Percentiles rank a stretch among this genome's conserved stretches.
phyloP scores from a whole-genome alignment of 2,329 filamentous ascomycete species.

The Xylaria sp. region DNA sequence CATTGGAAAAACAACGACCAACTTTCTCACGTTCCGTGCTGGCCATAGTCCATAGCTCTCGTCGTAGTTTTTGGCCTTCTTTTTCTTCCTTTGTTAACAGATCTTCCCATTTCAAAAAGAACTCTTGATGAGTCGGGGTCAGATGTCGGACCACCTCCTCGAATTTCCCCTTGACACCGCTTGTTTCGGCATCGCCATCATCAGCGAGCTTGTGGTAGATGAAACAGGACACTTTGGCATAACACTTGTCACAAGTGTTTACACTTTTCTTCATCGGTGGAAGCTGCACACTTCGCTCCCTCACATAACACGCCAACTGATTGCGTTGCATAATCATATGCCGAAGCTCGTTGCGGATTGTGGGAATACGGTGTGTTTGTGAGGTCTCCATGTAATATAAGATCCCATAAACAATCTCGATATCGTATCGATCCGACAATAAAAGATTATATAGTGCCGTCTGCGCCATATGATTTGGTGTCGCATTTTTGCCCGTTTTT shows the following conservation, averaged over 20 bases:
- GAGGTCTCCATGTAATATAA: constrained; percentile 96
- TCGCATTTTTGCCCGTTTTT: constrained; percentile 90
- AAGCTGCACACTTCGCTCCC: constrained; percentile 80
- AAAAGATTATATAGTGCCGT: constrained; percentile 94
- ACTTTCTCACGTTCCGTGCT: constrained; percentile 88
- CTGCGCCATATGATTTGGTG: constrained; percentile 86
- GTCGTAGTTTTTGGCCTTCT: constrained; percentile 84
- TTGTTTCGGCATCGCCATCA: constrained; percentile 80
- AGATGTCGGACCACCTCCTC: constrained; percentile 82
- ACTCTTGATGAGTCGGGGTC: constrained; percentile 77
- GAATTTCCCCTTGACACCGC: constrained; percentile 84
- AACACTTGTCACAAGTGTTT: constrained; percentile 85
- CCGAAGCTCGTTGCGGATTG: constrained; percentile 85
- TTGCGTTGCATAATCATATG: constrained; percentile 99
- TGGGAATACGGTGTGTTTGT: constrained; percentile 84
- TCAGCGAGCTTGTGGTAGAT: constrained; percentile 93
- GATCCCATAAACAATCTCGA: constrained; percentile 88
- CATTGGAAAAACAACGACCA: constrained; percentile 88
- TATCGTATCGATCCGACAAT: constrained; percentile 92
- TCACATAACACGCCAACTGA: constrained; percentile 83
- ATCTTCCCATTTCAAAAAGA: constrained; percentile 95
- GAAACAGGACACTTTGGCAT: constrained; percentile 90
- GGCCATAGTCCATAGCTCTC: constrained; percentile 96
- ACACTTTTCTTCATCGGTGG: constrained; percentile 87
- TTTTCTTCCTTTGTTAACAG: constrained; percentile 94